Conservation (phyloP, 1,284 basidiomycete species). For the Ganoderma meredithae region DNA sequence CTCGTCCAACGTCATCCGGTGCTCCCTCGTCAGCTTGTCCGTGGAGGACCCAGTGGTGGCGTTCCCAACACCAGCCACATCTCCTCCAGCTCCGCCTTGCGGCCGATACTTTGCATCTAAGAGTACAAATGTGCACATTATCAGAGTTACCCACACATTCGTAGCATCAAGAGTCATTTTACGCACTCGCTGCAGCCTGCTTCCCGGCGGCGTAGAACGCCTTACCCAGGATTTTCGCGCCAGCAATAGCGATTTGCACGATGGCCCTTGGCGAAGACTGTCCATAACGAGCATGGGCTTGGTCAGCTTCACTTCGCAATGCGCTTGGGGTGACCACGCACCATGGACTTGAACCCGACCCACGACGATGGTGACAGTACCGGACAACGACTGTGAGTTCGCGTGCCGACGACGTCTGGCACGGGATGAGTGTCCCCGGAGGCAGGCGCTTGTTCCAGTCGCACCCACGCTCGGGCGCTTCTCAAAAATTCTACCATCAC, state of each 20-base stretch:
- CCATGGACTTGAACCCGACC: conserved; percentile 27
- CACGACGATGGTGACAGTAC: conserved; percentile 30
- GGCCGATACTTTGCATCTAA: conserved; percentile 83
- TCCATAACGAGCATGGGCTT: not conserved
- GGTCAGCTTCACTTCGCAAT: too few relatives aligned
- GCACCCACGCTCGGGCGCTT: conserved; percentile 21
- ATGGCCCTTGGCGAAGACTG: conserved; percentile 81
- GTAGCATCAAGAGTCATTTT: not conserved
- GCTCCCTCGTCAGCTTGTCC: conserved; percentile 81
- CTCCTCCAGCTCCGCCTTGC: conserved; percentile 61
- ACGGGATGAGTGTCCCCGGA: conserved; percentile 9
- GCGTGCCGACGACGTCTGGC: conserved; percentile 27
- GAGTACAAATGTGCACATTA: conserved; percentile 8
- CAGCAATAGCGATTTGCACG: conserved; percentile 85
- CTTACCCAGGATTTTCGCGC: conserved; percentile 88
- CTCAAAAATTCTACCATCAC: conserved; percentile 31
- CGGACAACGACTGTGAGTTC: conserved; percentile 31
- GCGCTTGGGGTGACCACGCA: conserved; percentile 5
- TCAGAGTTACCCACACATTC: not conserved
- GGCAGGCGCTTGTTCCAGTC: conserved; percentile 12
- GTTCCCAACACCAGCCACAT: conserved; percentile 75
- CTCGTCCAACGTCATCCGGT: conserved; percentile 96
- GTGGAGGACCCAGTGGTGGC: conserved; percentile 77
- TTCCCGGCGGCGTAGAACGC: conserved; percentile 91
- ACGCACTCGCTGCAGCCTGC: conserved; percentile 93